Base-by-base conservation (phyloP, 2,329 filamentous ascomycete species). In the Cladorrhinum sp. region DNA sequence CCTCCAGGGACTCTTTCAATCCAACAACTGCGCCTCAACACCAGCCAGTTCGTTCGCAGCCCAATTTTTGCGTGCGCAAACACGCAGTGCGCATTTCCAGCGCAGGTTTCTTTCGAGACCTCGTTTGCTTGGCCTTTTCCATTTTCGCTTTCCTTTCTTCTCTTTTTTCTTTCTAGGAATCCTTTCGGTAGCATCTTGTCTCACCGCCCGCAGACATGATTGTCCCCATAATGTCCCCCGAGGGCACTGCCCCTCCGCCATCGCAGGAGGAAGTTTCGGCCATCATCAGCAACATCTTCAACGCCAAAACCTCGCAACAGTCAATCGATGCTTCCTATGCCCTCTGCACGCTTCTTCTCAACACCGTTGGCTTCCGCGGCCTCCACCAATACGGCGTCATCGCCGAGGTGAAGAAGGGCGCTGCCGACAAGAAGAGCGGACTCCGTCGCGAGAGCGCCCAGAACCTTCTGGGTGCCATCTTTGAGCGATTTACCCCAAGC, bases 351-450 rank as follows among this genome's bases (percentile, higher is more conserved):
- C 71, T 85, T 23, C 73, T 88, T 6, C 73, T 84, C 66, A 80
- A 79, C 73, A 78, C 72, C 42, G 78, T 84, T 62, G 83, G 83
- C 65, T 80, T 79, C 69, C 75, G 74, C 42, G 83, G 84, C 61
- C 77, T 87, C 55, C 70, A 75, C 39, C 69, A 77, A 54, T 86
- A 85, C 70, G 82, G 81, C 65, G 72, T 87, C 66, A 70, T 86
- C 26, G 73, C 78, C 69, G 82, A 85, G 72, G 66, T 86, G 64
- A 84, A 81, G 72, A 85, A 96, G 82, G 91, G 91, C 39, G 92
- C 94, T 3, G 79, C 82, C 69, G 92, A 98, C 79, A 99, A 98
- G 86, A 99, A 99, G 82, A 93, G 88, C 75, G 89, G 89, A 16
- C 83, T 89, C 42, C 86, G 85, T 69, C 85, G 94, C 69, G 95